phyloP scores from a whole-genome alignment of 768 basidiomycete species.

The Kwoniella heveanensis region DNA sequence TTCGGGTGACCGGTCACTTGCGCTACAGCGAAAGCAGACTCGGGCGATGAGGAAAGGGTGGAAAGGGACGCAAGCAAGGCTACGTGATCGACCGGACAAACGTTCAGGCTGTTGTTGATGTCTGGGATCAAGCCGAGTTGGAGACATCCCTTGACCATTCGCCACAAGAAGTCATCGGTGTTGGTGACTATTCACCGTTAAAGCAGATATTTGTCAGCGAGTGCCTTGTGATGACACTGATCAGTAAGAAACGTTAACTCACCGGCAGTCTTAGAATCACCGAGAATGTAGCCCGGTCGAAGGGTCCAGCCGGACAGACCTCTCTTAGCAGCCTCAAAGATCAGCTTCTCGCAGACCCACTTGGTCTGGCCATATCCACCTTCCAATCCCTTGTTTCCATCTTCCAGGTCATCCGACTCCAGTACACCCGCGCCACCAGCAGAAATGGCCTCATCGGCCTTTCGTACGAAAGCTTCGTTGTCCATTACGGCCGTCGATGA shows the following conservation, averaged over 20 bases:
- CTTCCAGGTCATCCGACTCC: constrained; percentile 86
- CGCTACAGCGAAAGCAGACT: constrained; percentile 43
- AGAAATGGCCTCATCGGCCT: constrained; percentile 70
- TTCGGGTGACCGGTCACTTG: constrained; percentile 85
- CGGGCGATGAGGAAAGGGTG: constrained; percentile 61
- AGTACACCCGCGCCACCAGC: constrained; percentile 68
- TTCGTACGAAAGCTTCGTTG: constrained; percentile 81
- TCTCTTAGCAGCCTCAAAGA: constrained; percentile 85
- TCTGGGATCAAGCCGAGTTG: constrained; percentile 96
- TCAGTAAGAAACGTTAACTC: constrained; percentile 43
- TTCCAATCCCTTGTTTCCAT: constrained; percentile 70
- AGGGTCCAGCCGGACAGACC: constrained; percentile 84
- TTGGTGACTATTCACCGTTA: constrained; percentile 72
- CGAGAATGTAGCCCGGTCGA: constrained; percentile 93
- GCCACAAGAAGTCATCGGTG: constrained; percentile 98
- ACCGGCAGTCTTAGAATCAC: constrained; percentile 86
- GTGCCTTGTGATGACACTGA: not conserved
- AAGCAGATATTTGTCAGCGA: not conserved
- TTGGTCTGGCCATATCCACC: constrained; percentile 97
- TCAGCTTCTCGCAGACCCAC: constrained; percentile 95
- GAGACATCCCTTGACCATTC: constrained; percentile 95
- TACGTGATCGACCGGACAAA: constrained; percentile 97
- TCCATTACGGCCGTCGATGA: constrained; percentile 96
- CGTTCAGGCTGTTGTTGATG: constrained; percentile 97
- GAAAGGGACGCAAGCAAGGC: constrained; percentile 78